A percentile compares a stretch with the other conserved stretches of the same genome.
phyloP scores from a whole-genome alignment of 768 basidiomycete genomes.

The Pulveroboletus ravenelii region DNA sequence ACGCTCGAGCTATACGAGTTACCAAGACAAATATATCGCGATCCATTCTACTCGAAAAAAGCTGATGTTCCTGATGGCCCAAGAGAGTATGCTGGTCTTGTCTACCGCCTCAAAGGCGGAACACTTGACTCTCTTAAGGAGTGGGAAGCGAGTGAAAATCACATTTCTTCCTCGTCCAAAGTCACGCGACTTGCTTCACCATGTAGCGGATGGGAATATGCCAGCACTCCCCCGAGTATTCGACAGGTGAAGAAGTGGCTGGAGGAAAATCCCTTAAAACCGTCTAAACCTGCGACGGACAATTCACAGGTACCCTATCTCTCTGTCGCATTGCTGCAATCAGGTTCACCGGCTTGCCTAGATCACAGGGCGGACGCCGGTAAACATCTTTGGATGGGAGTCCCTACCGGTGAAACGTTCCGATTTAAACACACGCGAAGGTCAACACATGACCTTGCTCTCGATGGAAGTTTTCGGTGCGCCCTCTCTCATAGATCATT shows the following conservation, averaged over 20 bases:
- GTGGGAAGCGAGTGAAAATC: constrained; percentile 40
- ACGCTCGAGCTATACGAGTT: constrained; percentile 46
- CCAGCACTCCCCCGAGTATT: constrained; percentile 58
- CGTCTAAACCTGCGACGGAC: constrained; percentile 18
- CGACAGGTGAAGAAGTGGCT: constrained; percentile 56
- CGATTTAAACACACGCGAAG: constrained; percentile 46
- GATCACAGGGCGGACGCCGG: constrained; percentile 75
- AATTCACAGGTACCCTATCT: constrained; percentile 48
- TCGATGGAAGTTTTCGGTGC: constrained; percentile 84
- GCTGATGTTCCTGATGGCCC: constrained; percentile 64
- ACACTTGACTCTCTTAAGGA: constrained; percentile 53
- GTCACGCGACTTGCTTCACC: constrained; percentile 16
- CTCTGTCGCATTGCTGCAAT: background rate
- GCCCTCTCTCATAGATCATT: constrained; percentile 17
- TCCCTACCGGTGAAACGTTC: constrained; percentile 45
- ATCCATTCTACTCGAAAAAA: constrained; percentile 76
- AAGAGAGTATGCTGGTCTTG: constrained; percentile 74
- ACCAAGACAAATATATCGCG: constrained; percentile 59
- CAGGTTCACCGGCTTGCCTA: constrained; percentile 21
- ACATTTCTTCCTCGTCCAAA: background rate
- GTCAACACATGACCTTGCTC: constrained; percentile 71
- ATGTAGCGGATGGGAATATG: constrained; percentile 78
- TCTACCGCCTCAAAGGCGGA: constrained; percentile 68
- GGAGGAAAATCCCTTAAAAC: constrained; percentile 19
- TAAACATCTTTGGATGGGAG: constrained; percentile 63